Conservation (phyloP, 164 flowering plant genomes). For the Saururus chinensis region DNA sequence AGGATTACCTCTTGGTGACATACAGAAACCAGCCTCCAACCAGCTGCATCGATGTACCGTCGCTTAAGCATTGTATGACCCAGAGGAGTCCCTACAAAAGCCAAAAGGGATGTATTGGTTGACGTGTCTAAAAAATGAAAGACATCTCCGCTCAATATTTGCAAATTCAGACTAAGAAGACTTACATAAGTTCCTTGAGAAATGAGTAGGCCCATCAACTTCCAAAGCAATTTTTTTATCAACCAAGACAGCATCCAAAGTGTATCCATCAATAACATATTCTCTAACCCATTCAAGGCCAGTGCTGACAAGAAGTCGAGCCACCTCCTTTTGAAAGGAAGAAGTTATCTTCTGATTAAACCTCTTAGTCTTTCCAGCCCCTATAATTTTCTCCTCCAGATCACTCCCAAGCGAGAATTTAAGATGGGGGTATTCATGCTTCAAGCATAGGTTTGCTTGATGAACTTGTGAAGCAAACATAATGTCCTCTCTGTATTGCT, state of each 20-base stretch:
- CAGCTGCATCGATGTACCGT: constrained; percentile 65
- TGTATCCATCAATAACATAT: constrained; percentile 66
- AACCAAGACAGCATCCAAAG: constrained; percentile 78
- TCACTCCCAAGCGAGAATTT: constrained; percentile 35
- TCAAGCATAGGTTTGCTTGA: constrained; percentile 76
- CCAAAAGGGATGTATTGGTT: neutral
- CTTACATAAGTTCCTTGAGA: constrained; percentile 84
- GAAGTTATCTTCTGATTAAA: constrained; percentile 87
- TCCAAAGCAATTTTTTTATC: constrained; percentile 85
- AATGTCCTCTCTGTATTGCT: constrained; percentile 74
- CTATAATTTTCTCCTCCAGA: constrained; percentile 56
- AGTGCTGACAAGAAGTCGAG: constrained; percentile 73
- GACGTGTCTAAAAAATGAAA: neutral
- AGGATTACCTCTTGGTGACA: constrained; percentile 76
- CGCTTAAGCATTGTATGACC: constrained; percentile 91
- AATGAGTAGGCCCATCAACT: constrained; percentile 97
- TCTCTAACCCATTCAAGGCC: constrained; percentile 89
- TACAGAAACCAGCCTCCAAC: constrained; percentile 77
- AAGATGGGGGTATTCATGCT: constrained; percentile 71
- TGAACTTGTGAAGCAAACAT: constrained; percentile 89
- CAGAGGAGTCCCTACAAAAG: constrained; percentile 64
- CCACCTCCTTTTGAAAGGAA: constrained; percentile 89
- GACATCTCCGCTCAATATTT: neutral
- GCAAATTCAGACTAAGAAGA: neutral
- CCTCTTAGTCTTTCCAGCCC: constrained; percentile 65